Evolutionary conservation across 805 yeast species (phyloP).

Genomic region (Cyberlindnera misumaiensis): DNA sequence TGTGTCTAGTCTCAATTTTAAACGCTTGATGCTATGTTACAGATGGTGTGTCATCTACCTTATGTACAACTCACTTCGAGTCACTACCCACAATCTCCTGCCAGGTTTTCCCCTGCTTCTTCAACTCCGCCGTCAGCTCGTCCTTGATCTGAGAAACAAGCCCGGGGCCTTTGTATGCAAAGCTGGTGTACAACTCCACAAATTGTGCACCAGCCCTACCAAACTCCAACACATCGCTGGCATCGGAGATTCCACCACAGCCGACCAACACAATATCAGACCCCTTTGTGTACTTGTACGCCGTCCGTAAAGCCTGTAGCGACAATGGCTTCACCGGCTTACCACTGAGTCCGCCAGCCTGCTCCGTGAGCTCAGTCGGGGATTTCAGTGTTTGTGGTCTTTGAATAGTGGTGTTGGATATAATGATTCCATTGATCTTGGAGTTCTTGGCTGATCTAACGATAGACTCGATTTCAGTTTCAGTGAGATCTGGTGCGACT

Average conservation of each 20-base stretch:
- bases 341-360: slow-evolving; percentile 91
- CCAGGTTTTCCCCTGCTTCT: slow-evolving; percentile 80
- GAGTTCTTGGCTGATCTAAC: slow-evolving; percentile 74
- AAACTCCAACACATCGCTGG: slow-evolving; percentile 84
- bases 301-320: slow-evolving; percentile 58
- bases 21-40: too few species aligned
- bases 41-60: too few species aligned
- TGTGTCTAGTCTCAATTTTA: too few species aligned
- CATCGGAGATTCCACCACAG: slow-evolving; percentile 89
- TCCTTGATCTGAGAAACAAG: slow-evolving; percentile 55
- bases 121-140: slow-evolving; percentile 53
- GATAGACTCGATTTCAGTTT: slow-evolving; percentile 72
- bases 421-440: slow-evolving; percentile 83
- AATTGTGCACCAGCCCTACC: slow-evolving; percentile 93
- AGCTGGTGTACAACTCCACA: slow-evolving; percentile 80
- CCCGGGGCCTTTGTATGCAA: slow-evolving; percentile 92
- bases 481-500: slow-evolving; percentile 88
- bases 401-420: slow-evolving; percentile 86
- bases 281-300: slow-evolving; percentile 73
- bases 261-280: slow-evolving; percentile 74
- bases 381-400: slow-evolving; percentile 65
- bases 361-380: slow-evolving; percentile 35
- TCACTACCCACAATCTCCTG: slow-evolving; percentile 66
- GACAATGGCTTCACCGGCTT: slow-evolving; percentile 79
- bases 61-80: slow-evolving; percentile 8